Conservation (phyloP, 805 yeast genomes). For the Candida vartiovaarae region DNA sequence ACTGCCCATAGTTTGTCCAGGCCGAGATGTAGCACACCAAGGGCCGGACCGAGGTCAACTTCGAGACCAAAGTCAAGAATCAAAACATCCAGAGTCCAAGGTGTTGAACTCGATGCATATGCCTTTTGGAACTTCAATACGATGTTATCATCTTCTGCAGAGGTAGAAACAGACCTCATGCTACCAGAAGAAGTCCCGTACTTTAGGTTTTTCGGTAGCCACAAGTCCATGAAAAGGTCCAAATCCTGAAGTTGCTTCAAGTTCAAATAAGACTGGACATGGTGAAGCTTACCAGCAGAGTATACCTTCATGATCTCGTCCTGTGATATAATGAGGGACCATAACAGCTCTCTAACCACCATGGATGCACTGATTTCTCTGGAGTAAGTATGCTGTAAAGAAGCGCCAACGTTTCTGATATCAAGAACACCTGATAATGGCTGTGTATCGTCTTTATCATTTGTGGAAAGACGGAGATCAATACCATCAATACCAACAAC, state of each 20-base stretch:
- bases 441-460: constrained; percentile 32
- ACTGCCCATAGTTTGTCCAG: constrained; percentile 62
- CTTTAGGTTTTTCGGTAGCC: constrained; percentile 44
- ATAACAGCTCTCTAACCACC: constrained; percentile 36
- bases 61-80: constrained; percentile 44
- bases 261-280: constrained; percentile 57
- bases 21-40: constrained; percentile 56
- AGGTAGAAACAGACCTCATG: constrained; percentile 20
- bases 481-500: constrained; percentile 67
- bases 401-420: constrained; percentile 53
- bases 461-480: constrained; percentile 49
- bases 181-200: constrained; percentile 3
- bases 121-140: constrained; percentile 48
- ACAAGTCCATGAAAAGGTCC: constrained; percentile 72
- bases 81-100: constrained; percentile 62
- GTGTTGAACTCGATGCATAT: constrained; percentile 56
- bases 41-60: constrained; percentile 77
- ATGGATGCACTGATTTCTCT: constrained; percentile 81
- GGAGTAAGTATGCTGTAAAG: constrained; percentile 85
- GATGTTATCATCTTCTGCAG: constrained; percentile 13
- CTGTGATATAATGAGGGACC: constrained; percentile 40
- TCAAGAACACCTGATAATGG: constrained; percentile 39
- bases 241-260: constrained; percentile 84
- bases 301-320: constrained; percentile 33
- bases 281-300: constrained; percentile 46